Conservation (phyloP, 495 filamentous ascomycete species). For the Paragyromitra xinjiangensis region DNA sequence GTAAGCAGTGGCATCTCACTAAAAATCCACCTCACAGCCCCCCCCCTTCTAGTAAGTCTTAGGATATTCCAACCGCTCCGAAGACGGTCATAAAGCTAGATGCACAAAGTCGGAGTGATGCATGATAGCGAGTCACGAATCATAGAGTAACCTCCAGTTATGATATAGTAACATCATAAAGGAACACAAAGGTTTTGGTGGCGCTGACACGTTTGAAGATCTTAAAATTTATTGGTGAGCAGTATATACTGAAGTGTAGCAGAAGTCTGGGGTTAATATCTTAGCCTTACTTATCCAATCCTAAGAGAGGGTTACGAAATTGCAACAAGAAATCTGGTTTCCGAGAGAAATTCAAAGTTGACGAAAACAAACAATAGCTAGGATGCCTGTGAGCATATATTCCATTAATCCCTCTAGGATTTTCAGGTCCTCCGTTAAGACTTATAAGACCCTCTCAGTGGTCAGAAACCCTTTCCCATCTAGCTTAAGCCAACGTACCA, state of each 20-base stretch:
- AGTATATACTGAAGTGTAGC: constrained; percentile 30
- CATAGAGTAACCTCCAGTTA: background rate
- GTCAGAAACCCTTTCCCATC: no score
- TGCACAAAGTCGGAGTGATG: constrained; percentile 47
- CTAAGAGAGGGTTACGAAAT: constrained; percentile 35
- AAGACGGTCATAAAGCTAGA: constrained; percentile 30
- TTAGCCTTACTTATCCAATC: constrained; percentile 9
- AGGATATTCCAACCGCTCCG: background rate
- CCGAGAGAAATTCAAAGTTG: no score
- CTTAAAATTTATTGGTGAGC: constrained; percentile 32
- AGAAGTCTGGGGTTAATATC: constrained; percentile 22
- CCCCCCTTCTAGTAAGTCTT: constrained; percentile 25
- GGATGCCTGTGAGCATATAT: no score
- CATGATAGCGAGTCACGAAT: constrained; percentile 43
- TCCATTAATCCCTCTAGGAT: no score
- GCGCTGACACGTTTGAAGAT: constrained; percentile 41
- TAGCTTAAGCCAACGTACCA: no score
- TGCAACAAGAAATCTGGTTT: constrained; percentile 18
- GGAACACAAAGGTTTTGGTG: constrained; percentile 25
- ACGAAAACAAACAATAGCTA: background rate
- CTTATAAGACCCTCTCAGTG: no score
- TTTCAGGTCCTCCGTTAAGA: no score
- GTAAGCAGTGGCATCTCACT: constrained; percentile 31
- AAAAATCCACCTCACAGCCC: constrained; percentile 27
- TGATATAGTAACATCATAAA: background rate